A percentile compares a stretch with the other conserved stretches of the same genome.
phyloP scores from a whole-genome alignment of 2,329 filamentous ascomycete species.

The Lachnellula cervina region DNA sequence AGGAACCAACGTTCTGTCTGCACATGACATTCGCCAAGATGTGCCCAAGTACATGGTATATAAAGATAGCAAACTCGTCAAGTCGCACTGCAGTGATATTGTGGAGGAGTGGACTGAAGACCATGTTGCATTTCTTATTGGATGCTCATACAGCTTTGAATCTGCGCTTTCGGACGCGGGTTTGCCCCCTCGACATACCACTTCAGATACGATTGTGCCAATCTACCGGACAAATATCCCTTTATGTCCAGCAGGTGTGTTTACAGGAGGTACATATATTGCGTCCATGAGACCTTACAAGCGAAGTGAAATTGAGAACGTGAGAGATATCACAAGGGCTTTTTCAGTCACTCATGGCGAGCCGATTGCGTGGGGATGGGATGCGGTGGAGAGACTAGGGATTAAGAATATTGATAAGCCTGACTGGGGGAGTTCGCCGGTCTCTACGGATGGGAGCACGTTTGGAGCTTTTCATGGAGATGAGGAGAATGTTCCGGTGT shows the following conservation, averaged over 20 bases:
- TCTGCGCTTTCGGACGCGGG: constrained; percentile 47
- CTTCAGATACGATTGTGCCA: constrained; percentile 46
- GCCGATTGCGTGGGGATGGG: constrained; percentile 61
- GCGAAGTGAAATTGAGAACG: constrained; percentile 42
- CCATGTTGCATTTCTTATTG: constrained; percentile 59
- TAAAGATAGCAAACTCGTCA: constrained; percentile 39
- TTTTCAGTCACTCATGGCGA: constrained; percentile 58
- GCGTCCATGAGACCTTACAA: constrained; percentile 61
- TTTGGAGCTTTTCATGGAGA: constrained; percentile 31
- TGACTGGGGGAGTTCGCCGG: constrained; percentile 52
- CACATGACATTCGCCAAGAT: constrained; percentile 54
- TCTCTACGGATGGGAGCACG: constrained; percentile 35
- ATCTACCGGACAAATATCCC: constrained; percentile 58
- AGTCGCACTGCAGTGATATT: constrained; percentile 40
- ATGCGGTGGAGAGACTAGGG: constrained; percentile 46
- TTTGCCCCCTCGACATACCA: constrained; percentile 47
- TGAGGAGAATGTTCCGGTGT: constrained; percentile 48
- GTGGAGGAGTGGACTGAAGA: constrained; percentile 48
- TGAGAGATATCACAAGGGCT: constrained; percentile 50
- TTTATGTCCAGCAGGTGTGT: constrained; percentile 53
- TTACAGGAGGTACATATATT: constrained; percentile 49
- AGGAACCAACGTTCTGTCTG: constrained; percentile 32
- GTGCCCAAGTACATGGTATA: constrained; percentile 56
- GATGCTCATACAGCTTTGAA: constrained; percentile 62
- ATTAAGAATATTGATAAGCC: constrained; percentile 48